A percentile compares a stretch with the other conserved stretches of the same genome.
Conservation (phyloP, 768 basidiomycete species). For the Tulasnella sp. region DNA sequence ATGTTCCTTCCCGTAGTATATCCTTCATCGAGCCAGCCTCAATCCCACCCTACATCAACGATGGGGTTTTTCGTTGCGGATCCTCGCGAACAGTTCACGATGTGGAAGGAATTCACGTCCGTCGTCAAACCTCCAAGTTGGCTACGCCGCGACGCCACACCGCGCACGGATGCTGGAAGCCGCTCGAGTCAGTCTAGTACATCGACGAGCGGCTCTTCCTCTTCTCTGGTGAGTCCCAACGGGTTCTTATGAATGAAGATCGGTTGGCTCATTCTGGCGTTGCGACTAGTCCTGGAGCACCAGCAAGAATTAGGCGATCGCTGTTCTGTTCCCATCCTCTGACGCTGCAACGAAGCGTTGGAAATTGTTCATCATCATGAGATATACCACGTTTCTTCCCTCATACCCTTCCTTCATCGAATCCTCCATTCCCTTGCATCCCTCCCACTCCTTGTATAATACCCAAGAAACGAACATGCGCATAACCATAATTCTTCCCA, state of each 20-base stretch:
- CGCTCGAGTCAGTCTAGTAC: background rate
- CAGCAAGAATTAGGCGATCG: background rate
- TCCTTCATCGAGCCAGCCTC: background rate
- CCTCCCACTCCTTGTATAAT: background rate
- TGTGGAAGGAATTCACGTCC: background rate
- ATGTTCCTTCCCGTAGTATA: background rate
- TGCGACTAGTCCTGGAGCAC: background rate
- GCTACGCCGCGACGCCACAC: background rate
- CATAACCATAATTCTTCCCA: background rate
- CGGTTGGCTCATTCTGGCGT: background rate
- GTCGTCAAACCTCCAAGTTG: background rate
- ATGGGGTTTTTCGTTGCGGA: background rate
- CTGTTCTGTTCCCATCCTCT: background rate
- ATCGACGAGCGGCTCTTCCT: background rate
- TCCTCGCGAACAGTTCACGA: background rate
- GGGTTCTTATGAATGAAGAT: background rate
- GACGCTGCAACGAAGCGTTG: background rate
- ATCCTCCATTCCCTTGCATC: no score
- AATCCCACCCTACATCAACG: background rate
- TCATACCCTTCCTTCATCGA: background rate
- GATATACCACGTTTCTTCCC: background rate
- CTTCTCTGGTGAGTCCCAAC: background rate
- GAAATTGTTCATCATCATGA: background rate
- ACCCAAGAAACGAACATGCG: background rate
- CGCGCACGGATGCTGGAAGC: background rate